Percentiles rank a stretch among this genome's conserved stretches.
Conservation (phyloP, 805 yeast species). For the Blastobotrys attinorum region DNA sequence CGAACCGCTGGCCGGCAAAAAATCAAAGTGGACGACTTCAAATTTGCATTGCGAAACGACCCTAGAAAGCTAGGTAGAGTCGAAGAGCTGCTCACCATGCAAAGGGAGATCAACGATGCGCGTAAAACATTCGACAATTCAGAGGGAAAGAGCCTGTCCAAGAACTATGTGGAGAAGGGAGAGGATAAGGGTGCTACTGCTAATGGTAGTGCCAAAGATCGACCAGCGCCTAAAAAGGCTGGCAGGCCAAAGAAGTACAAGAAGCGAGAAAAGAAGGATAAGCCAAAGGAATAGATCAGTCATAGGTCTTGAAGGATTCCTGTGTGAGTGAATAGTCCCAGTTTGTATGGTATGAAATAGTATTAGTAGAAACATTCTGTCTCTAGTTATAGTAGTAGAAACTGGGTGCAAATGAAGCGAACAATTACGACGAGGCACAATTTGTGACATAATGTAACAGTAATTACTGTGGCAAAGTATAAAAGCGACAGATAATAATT, state of each 20-base stretch:
- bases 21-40: slow-evolving; percentile 64
- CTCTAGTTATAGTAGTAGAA: too few species aligned
- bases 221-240: background rate
- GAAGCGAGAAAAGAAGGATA: slow-evolving; percentile 1
- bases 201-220: background rate
- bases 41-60: slow-evolving; percentile 60
- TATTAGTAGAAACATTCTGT: too few species aligned
- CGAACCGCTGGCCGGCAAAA: slow-evolving; percentile 48
- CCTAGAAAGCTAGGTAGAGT: slow-evolving; percentile 62
- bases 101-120: slow-evolving; percentile 56
- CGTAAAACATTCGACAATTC: slow-evolving; percentile 58
- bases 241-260: background rate
- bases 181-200: slow-evolving; percentile 19
- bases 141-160: slow-evolving; percentile 38
- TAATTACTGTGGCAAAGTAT: too few species aligned
- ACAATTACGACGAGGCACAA: too few species aligned
- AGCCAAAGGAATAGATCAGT: slow-evolving; percentile 18
- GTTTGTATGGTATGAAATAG: too few species aligned
- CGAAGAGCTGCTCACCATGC: slow-evolving; percentile 52
- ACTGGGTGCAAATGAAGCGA: too few species aligned
- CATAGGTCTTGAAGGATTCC: too few species aligned
- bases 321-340: background rate
- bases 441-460: too few species aligned
- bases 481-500: too few species aligned
- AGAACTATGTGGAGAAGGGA: slow-evolving; percentile 23